Conservation (phyloP, 139 green algal species). For the Auxenochlorella pyrenoidosa region DNA sequence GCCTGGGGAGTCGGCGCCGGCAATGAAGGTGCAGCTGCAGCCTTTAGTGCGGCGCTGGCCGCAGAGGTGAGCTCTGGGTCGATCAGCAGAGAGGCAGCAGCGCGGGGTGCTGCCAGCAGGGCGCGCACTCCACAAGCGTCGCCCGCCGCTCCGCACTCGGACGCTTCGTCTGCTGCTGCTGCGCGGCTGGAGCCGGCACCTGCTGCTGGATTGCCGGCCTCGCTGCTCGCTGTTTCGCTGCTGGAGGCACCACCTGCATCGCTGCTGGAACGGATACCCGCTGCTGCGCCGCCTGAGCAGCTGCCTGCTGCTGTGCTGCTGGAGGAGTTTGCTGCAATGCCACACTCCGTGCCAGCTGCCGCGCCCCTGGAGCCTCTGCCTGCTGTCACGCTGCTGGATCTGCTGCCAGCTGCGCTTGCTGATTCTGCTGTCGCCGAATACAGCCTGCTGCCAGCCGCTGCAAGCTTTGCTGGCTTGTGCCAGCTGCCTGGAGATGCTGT, state of each 20-base stretch:
- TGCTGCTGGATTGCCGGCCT: neutral
- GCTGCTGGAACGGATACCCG: neutral
- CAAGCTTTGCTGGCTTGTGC: too few species aligned
- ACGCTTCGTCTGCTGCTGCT: neutral
- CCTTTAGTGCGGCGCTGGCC: constrained; percentile 3
- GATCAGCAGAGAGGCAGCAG: too few species aligned
- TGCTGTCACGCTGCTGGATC: neutral
- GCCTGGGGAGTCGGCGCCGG: neutral
- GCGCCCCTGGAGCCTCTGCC: too few species aligned
- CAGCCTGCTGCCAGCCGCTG: too few species aligned
- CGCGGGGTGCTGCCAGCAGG: neutral
- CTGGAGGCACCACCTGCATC: neutral
- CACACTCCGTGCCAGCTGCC: neutral
- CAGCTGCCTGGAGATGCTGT: too few species aligned
- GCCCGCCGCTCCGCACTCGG: neutral
- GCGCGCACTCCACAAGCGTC: too few species aligned
- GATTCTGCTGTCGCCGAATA: neutral
- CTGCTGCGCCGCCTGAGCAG: neutral
- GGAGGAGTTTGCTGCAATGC: too few species aligned
- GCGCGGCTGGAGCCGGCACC: neutral
- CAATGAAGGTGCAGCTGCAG: neutral
- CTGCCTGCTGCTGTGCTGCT: neutral
- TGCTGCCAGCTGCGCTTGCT: neutral
- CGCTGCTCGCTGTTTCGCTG: neutral
- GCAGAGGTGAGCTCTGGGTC: constrained; percentile 5